Evolutionary conservation across 257 asterid genomes (phyloP), one percentile per base, ranked within the genome.

Genomic region (Verbascum thapsus): DNA sequence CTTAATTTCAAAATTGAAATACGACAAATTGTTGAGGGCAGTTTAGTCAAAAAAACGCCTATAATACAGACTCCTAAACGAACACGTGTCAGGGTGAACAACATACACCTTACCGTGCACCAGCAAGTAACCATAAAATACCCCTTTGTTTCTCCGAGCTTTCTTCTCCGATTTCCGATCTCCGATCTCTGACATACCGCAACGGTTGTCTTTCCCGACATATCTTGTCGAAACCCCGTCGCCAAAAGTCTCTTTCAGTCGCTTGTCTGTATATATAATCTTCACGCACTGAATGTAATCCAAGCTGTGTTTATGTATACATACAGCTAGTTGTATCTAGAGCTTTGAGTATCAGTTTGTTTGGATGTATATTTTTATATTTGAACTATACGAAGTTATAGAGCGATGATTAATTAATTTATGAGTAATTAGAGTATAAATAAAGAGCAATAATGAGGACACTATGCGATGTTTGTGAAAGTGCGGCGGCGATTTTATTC

Each of bases 381-480:
- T 38, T 22, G 44, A 16, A 13, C 71, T 62, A 12, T 39, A 41
- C 53, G 71, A 73, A 22, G 47, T 60, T 58, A 51, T 48, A 18
- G 26, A 69, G 61, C 11, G n/a, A 1, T 3, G 23, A 2, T 10
- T 38, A 13, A 40, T 35, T 26, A 26, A 8, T 7, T 49, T 10
- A 35, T 53, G 13, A 32, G 32, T 20, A 41, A 26, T 15, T 58
- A 6, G 10, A 26, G 67, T 56, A 59, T 53, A 26, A 26, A 48
- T 53, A 39, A 52, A 47, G 44, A 45, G 59, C 44, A 43, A 44
- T 75, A 72, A 91, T 91, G 97, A 85, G 97, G 72, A 86, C 97
- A 50, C 74, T 91, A 34, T 91, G 98, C 72, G 98, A 88, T 72
- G 96, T 80, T 10, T 91, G 98, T 61, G 98, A 87, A 78, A 83